Conservation (phyloP, 176 grass and related monocot species). For the Paspalum notatum region DNA sequence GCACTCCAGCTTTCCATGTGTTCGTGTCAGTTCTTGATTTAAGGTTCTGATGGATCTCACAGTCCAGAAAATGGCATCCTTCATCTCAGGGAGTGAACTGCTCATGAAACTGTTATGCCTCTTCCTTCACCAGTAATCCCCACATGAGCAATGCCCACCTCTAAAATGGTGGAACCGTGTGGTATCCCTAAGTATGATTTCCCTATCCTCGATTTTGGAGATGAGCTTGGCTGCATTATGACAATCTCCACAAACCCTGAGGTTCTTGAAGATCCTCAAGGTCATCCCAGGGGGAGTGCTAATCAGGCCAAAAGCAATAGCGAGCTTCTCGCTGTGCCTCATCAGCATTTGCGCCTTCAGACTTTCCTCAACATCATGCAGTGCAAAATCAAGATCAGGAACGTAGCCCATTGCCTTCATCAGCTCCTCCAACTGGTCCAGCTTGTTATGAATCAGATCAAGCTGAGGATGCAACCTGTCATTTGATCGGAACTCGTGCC, state of each 20-base stretch:
- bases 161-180: slow-evolving; percentile 80
- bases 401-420: slow-evolving; percentile 58
- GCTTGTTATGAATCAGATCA: slow-evolving; percentile 58
- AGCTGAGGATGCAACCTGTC: slow-evolving; percentile 70
- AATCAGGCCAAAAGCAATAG: slow-evolving; percentile 72
- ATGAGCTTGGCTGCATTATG: slow-evolving; percentile 72
- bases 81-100: background rate
- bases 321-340: slow-evolving; percentile 74
- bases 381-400: slow-evolving; percentile 60
- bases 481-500: slow-evolving; percentile 73
- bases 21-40: background rate
- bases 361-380: slow-evolving; percentile 63
- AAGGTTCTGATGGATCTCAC: background rate
- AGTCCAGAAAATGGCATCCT: background rate
- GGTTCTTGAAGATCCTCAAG: slow-evolving; percentile 75
- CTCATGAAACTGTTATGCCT: background rate
- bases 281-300: slow-evolving; percentile 47
- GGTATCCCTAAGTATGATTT: slow-evolving; percentile 67
- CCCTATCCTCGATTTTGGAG: slow-evolving; percentile 62
- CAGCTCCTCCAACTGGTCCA: slow-evolving; percentile 44
- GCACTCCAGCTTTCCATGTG: background rate
- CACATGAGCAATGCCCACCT: slow-evolving; percentile 63
- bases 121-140: slow-evolving; percentile 71
- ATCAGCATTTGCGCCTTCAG: slow-evolving; percentile 65
- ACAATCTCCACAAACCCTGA: slow-evolving; percentile 72